A percentile compares a stretch with the other conserved stretches of the same genome.
Evolutionary conservation across 495 filamentous ascomycete species (phyloP).

Genomic region (Copromyces sp.): DNA sequence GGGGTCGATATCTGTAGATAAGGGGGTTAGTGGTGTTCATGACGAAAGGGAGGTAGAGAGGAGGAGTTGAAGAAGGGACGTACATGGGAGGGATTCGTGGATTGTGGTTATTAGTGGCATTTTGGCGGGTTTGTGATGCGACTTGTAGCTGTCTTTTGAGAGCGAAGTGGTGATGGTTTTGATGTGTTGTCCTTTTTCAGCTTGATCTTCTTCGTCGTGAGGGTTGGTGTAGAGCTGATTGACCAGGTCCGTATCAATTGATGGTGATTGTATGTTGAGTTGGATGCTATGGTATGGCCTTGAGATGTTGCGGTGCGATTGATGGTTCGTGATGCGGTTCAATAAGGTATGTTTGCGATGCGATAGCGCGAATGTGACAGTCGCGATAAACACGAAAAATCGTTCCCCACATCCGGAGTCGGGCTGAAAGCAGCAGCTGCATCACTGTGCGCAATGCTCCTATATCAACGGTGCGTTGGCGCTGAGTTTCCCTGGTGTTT

Average conservation of each 20-base stretch:
- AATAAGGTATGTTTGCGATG: background rate
- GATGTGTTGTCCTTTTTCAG: background rate
- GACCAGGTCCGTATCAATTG: background rate
- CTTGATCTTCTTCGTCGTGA: background rate
- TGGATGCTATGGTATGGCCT: background rate
- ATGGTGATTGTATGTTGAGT: background rate
- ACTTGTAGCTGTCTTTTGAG: background rate
- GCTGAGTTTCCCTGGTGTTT: background rate
- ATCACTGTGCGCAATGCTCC: background rate
- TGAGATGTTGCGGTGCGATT: background rate
- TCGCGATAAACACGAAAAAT: background rate
- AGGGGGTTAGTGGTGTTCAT: slow-evolving; percentile 10
- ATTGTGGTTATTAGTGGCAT: slow-evolving; percentile 63
- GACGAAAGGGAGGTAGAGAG: background rate
- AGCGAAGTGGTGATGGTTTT: background rate
- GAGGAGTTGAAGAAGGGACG: slow-evolving; percentile 3
- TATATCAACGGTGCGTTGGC: background rate
- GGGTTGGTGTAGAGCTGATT: background rate
- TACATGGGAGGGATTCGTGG: slow-evolving; percentile 84
- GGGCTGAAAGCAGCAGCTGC: background rate
- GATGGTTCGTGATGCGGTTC: background rate
- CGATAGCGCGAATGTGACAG: background rate
- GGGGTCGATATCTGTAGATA: slow-evolving; percentile 55
- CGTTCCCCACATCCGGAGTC: background rate
- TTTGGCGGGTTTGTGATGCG: slow-evolving; percentile 4